Base-by-base conservation (phyloP, 164 flowering plant species). In the Nymphaea thermarum region DNA sequence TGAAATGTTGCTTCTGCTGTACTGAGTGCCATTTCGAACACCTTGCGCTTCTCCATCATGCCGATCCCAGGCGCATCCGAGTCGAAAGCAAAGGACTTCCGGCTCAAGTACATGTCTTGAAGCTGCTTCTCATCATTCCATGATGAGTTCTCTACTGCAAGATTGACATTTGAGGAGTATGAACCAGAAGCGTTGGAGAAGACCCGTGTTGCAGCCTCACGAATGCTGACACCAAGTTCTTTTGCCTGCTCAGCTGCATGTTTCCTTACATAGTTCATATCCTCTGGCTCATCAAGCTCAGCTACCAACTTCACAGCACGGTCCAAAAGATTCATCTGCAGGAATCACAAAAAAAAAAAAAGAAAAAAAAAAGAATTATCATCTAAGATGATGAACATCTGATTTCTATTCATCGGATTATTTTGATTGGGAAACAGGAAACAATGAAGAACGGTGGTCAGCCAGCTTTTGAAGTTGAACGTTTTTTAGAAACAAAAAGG, bases 111-210 rank as follows among this genome's bases (percentile, higher is more conserved):
- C 99, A 94, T 94, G 83, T 91, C 99, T 67, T 94, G 99, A 41
- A 95, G 97, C 77, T 95, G 99, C 80, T 91, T 90, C 87, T 95
- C 99, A 62, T 95, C 97, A 67, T 90, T 91, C 99, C 99, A 95
- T 5, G 99, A 85, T 11, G 99, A 92, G 65, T 95, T 95, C 77
- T 95, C 99, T 6, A 95, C 94, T 6, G 99, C 99, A 62, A 95
- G 98, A 77, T 95, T 95, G 60, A 95, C 69, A 71, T 95, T 92
- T 61, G 98, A 91, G 61, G 99, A 95, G 82, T 92, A 95, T 10
- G 98, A 92, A 45, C 98, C 99, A 1, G 98, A 95, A 60, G 98
- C 98, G 72, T 95, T 95, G 36, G 99, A 95, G 83, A 90, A 95
- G 70, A 95, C 73, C 2, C 99, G 80, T 3, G 96, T 88, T 65